A percentile compares a stretch with the other conserved stretches of the same genome.
Evolutionary conservation across 192 early-diverging fungal species (phyloP).

Genomic region (Coemansia sp.): DNA sequence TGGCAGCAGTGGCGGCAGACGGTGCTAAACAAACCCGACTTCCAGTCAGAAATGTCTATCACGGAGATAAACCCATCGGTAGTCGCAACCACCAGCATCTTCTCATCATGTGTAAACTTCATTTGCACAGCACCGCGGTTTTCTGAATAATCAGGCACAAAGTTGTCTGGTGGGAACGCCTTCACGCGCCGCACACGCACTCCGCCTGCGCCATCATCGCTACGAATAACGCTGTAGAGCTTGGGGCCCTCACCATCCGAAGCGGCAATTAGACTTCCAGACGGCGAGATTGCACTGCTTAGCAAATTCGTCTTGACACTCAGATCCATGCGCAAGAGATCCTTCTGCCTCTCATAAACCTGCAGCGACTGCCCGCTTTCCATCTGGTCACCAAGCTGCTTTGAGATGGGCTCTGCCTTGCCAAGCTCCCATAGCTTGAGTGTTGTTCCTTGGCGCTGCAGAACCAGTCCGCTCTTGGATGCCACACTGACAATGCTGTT

Average conservation of each 20-base stretch:
- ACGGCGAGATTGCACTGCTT: constrained; percentile 72
- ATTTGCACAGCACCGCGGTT: constrained; percentile 67
- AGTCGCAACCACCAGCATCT: constrained; percentile 73
- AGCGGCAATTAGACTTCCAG: constrained; percentile 82
- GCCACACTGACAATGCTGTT: constrained; percentile 60
- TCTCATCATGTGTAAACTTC: constrained; percentile 78
- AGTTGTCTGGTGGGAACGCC: constrained; percentile 46
- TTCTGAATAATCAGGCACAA: constrained; percentile 48
- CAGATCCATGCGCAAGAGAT: constrained; percentile 75
- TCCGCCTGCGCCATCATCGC: constrained; percentile 15
- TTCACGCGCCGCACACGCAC: constrained; percentile 39
- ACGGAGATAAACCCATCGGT: constrained; percentile 74
- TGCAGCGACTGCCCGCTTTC: constrained; percentile 52
- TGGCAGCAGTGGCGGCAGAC: constrained; percentile 70
- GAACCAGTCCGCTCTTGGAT: constrained; percentile 63
- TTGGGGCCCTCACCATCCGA: constrained; percentile 72
- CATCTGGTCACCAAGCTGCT: constrained; percentile 29
- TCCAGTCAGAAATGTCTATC: constrained; percentile 71
- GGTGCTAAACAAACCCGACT: constrained; percentile 59
- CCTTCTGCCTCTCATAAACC: constrained; percentile 64
- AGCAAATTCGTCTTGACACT: constrained; percentile 70
- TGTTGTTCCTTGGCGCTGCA: constrained; percentile 63
- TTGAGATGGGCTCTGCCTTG: constrained; percentile 49
- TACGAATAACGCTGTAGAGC: constrained; percentile 59
- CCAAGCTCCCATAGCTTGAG: constrained; percentile 87